Evolutionary conservation across 371 early-diverging fungal species (phyloP).

Genomic region (Lichtheimia hyalospora): DNA sequence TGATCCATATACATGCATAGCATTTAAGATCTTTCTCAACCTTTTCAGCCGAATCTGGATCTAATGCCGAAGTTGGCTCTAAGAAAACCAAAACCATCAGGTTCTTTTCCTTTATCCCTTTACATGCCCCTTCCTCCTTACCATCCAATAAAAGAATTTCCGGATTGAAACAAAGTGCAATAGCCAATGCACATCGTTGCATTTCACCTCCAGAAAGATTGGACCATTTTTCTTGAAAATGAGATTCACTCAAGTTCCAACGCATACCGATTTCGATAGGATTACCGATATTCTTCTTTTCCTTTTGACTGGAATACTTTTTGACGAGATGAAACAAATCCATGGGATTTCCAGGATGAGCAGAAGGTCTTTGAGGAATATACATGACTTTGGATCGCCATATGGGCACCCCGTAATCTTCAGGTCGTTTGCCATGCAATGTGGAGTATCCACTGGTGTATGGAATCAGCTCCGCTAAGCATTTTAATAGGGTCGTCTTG

Average conservation of each 20-base stretch:
- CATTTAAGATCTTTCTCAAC: slow-evolving; percentile 72
- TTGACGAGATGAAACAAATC: slow-evolving; percentile 65
- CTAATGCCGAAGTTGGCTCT: slow-evolving; percentile 91
- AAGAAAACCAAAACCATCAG: background rate
- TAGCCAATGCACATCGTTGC: slow-evolving; percentile 83
- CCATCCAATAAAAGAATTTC: slow-evolving; percentile 82
- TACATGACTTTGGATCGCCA: slow-evolving; percentile 86
- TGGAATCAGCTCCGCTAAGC: slow-evolving; percentile 73
- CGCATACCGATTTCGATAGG: slow-evolving; percentile 64
- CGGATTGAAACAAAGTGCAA: slow-evolving; percentile 78
- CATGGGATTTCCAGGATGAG: slow-evolving; percentile 72
- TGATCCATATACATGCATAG: slow-evolving; percentile 77
- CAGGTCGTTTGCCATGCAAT: slow-evolving; percentile 61
- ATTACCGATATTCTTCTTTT: slow-evolving; percentile 40
- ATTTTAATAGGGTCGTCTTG: slow-evolving; percentile 84
- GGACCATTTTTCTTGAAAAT: slow-evolving; percentile 77
- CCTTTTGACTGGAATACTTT: slow-evolving; percentile 56
- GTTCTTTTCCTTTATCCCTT: no score
- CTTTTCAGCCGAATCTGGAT: slow-evolving; percentile 69
- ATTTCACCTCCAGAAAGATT: slow-evolving; percentile 88
- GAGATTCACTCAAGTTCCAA: slow-evolving; percentile 67
- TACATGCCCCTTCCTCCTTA: slow-evolving; percentile 20
- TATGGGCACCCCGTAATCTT: slow-evolving; percentile 62
- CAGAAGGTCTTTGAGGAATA: slow-evolving; percentile 82
- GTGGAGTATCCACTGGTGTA: slow-evolving; percentile 62